A percentile compares a stretch with the other conserved stretches of the same genome.
Conservation (phyloP, 163 green algal species). For the Scenedesmus sp. region DNA sequence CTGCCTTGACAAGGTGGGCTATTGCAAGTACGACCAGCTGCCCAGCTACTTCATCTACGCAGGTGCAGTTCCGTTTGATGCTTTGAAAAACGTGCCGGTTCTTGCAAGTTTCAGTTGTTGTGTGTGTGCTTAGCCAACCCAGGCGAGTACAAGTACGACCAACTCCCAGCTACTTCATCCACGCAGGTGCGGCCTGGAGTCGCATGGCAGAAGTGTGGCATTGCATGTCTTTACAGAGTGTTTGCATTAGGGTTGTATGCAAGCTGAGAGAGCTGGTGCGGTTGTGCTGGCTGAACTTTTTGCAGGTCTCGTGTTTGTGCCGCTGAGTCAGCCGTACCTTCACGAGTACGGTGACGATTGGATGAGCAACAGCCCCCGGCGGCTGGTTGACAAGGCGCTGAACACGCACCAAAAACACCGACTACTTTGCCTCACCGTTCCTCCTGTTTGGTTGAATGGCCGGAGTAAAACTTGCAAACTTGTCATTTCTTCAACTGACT, state of each 20-base stretch:
- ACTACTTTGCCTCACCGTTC: no score
- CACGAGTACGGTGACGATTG: constrained; percentile 76
- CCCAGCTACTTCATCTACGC: constrained; percentile 73
- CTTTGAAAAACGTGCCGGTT: background rate
- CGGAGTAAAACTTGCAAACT: background rate
- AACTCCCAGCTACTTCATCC: constrained; percentile 68
- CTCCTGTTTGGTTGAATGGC: no score
- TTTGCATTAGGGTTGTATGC: no score
- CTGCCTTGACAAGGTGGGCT: background rate
- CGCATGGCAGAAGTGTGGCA: background rate
- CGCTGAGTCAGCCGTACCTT: constrained; percentile 73
- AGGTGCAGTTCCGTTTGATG: constrained; percentile 16
- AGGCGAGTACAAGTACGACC: constrained; percentile 61
- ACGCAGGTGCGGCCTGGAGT: constrained; percentile 11
- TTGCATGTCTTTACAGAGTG: no score
- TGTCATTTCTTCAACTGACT: background rate
- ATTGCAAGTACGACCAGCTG: constrained; percentile 66
- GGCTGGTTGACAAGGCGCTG: constrained; percentile 72
- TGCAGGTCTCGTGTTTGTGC: constrained; percentile 53
- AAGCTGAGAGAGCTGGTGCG: no score
- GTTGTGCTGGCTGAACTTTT: no score
- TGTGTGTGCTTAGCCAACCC: background rate
- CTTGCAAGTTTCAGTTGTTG: background rate
- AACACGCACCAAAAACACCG: constrained; percentile 12
- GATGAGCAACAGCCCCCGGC: constrained; percentile 51